A percentile compares a stretch with the other conserved stretches of the same genome.
Evolutionary conservation across 352 stramenopile species (phyloP).

Genomic region (Phytophthora kernoviae): DNA sequence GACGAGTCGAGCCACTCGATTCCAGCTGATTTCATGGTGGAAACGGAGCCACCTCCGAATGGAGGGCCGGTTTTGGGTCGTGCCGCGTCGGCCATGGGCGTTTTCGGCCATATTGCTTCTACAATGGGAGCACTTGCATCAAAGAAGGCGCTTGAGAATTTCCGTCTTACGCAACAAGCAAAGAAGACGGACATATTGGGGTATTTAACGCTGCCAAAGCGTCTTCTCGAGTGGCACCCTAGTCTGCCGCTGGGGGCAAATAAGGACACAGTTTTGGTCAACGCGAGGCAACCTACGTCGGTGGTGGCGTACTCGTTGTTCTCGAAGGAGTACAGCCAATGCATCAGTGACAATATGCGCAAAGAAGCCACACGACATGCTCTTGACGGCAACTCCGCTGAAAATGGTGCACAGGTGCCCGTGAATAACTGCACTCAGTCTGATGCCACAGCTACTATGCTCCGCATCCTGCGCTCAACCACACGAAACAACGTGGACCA

Average conservation of each 20-base stretch:
- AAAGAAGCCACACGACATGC: conserved; percentile 48
- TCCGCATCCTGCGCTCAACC: conserved; percentile 68
- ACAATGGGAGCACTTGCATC: conserved; percentile 73
- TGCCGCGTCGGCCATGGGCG: conserved; percentile 33
- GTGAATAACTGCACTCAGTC: conserved; percentile 25
- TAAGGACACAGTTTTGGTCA: conserved; percentile 79
- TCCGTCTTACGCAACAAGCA: conserved; percentile 64
- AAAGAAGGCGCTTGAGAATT: conserved; percentile 64
- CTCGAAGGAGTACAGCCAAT: conserved; percentile 81
- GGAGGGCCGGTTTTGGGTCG: conserved; percentile 19
- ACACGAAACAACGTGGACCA: conserved; percentile 86
- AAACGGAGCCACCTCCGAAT: conserved; percentile 26
- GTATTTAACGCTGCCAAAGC: conserved; percentile 80
- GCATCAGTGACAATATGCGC: conserved; percentile 75
- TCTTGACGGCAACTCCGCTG: conserved; percentile 31
- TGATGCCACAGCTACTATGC: conserved; percentile 50
- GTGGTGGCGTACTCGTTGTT: conserved; percentile 87
- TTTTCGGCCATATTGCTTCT: conserved; percentile 49
- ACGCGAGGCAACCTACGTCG: conserved; percentile 80
- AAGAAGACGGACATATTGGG: conserved; percentile 66
- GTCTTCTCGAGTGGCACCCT: conserved; percentile 82
- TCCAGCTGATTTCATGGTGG: conserved; percentile 49
- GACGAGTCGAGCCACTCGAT: conserved; percentile 74
- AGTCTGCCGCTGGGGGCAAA: conserved; percentile 74
- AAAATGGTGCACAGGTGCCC: conserved; percentile 39